Conservation (phyloP, 2,329 filamentous ascomycete genomes). For the Harringtonia lauricola region DNA sequence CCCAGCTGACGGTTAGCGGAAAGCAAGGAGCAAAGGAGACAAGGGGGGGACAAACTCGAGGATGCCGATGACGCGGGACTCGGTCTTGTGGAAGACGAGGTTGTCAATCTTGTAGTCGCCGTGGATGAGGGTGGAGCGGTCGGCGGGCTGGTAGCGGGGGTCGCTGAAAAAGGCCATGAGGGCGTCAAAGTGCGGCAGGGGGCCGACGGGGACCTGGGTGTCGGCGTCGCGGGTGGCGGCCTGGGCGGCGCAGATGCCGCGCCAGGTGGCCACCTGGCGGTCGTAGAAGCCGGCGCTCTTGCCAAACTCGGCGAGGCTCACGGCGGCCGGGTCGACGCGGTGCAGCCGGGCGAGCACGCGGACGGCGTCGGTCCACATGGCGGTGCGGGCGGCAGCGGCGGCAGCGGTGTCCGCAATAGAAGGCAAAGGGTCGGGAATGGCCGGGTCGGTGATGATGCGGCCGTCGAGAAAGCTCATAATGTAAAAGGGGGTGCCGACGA, state of each 20-base stretch:
- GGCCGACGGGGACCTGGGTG: slow-evolving; percentile 63
- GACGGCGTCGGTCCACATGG: slow-evolving; percentile 80
- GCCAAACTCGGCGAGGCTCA: slow-evolving; percentile 65
- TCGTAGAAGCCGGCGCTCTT: slow-evolving; percentile 68
- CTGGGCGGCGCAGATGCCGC: slow-evolving; percentile 67
- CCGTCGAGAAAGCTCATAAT: slow-evolving; percentile 95
- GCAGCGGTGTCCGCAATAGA: too few relatives aligned
- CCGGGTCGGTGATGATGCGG: slow-evolving; percentile 82
- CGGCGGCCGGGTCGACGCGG: slow-evolving; percentile 51
- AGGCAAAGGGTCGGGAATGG: slow-evolving; percentile 64
- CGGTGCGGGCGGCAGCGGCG: slow-evolving; percentile 39
- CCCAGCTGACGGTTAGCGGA: slow-evolving; percentile 50
- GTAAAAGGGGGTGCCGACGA: slow-evolving; percentile 90
- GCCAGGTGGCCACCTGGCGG: slow-evolving; percentile 77
- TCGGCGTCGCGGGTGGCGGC: slow-evolving; percentile 66
- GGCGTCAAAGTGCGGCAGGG: slow-evolving; percentile 72
- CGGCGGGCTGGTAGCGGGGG: slow-evolving; percentile 57
- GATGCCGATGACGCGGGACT: slow-evolving; percentile 81
- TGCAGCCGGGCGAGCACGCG: slow-evolving; percentile 80
- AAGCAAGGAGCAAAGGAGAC: not conserved
- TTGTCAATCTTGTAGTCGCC: slow-evolving; percentile 97
- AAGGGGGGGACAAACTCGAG: slow-evolving; percentile 51
- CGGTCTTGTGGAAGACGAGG: slow-evolving; percentile 78
- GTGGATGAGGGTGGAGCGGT: slow-evolving; percentile 73
- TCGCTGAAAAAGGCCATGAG: slow-evolving; percentile 71